Evolutionary conservation across 164 flowering plant genomes (phyloP), one percentile per base, ranked within the genome.

Genomic region (Santalum album): DNA sequence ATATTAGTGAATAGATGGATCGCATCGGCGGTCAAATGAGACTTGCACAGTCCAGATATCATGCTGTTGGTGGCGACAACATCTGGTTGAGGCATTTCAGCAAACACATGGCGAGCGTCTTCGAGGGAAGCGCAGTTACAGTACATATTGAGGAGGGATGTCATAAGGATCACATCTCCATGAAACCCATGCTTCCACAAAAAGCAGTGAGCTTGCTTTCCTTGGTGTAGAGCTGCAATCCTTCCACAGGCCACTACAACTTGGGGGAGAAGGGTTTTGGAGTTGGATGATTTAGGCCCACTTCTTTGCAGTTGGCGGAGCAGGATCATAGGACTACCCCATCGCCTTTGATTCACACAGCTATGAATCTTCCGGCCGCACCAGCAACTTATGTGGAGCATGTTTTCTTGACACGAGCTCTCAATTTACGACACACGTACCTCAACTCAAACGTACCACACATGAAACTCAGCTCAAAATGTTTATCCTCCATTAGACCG

Each of bases 71-170:
- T 34, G 1, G 66, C 65, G 14, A 74, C 45, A 1, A 69, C 65
- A 58, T 77, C 81, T 69, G 67, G 59, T 11, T 56, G 35, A 6
- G 78, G 59, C 65, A 74, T 69, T 72, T 74, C 81, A 51, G 53
- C 58, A 26, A 62, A 77, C 12, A 69, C 69, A 0, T 4, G 53
- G 40, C 65, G 72, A 19, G 77, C 76, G 3, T 67, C 67, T 17
- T 14, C n/a, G 11, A 67, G 47, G 19, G 42, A 12, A 1, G 34
- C 6, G 60, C 73, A 65, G 32, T 72, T 69, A 3, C 38, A 65
- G 54, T 77, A 77, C 76, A 72, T 65, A 55, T 64, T 68, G 12
- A 69, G 39, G 10, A 74, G 67, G 58, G 81, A 69, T 16, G 76
- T 74, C 76, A 69, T 63, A 14, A 74, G 56, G 22, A 57, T 18